Conservation (phyloP, 352 stramenopile species). For the Phytophthora sp. region DNA sequence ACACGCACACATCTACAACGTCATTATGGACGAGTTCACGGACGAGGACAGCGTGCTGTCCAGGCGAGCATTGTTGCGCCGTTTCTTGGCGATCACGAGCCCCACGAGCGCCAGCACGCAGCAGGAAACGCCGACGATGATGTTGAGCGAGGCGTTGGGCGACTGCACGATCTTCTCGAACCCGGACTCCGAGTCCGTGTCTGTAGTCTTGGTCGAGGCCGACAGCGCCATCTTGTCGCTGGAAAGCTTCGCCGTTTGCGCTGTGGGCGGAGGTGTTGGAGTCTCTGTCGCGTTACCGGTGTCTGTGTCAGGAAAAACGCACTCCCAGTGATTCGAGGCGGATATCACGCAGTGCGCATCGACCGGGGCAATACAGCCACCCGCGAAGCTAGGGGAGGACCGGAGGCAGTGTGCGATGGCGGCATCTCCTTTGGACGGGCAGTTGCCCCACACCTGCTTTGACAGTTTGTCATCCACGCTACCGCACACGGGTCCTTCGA, state of each 20-base stretch:
- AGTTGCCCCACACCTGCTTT: constrained; percentile 19
- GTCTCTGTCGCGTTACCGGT: neutral
- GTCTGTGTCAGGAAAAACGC: constrained; percentile 27
- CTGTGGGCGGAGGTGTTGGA: neutral
- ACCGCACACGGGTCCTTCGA: constrained; percentile 45
- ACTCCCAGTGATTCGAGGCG: constrained; percentile 33
- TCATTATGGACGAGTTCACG: constrained; percentile 23
- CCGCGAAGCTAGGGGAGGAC: constrained; percentile 30
- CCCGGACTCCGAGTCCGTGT: neutral
- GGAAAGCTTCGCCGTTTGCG: neutral
- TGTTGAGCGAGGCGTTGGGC: constrained; percentile 25
- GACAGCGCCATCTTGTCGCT: constrained; percentile 11
- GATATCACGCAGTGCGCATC: constrained; percentile 51
- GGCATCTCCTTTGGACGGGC: constrained; percentile 39
- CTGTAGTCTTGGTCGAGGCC: constrained; percentile 2
- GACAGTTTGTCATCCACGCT: constrained; percentile 1
- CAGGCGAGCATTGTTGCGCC: constrained; percentile 10
- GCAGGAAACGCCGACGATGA: constrained; percentile 26
- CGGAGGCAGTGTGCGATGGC: constrained; percentile 41
- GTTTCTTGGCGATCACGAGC: constrained; percentile 31
- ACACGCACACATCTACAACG: constrained; percentile 2
- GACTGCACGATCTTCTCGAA: neutral
- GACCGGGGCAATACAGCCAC: constrained; percentile 39
- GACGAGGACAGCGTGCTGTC: neutral
- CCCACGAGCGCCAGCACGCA: constrained; percentile 35